phyloP scores from a whole-genome alignment of 768 basidiomycete species.

The Russula ochroleuca region DNA sequence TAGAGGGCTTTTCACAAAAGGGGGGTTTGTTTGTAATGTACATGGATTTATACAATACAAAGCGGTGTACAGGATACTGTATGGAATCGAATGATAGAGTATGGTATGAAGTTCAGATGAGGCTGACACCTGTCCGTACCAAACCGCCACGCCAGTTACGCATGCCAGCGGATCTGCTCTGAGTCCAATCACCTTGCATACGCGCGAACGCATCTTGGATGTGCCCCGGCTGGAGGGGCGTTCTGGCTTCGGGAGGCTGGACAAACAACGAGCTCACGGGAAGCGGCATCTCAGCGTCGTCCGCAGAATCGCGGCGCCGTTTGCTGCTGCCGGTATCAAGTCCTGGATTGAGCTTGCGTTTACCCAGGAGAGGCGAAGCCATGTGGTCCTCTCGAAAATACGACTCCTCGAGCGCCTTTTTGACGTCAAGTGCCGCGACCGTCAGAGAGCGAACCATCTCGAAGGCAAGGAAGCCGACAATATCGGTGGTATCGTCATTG shows the following conservation, averaged over 20 bases:
- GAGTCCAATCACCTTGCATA: slow-evolving; percentile 85
- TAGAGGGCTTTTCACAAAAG: slow-evolving; percentile 31
- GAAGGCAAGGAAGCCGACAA: slow-evolving; percentile 94
- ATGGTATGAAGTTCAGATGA: slow-evolving; percentile 49
- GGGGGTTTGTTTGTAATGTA: slow-evolving; percentile 16
- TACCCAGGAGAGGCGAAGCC: slow-evolving; percentile 58
- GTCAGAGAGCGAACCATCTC: slow-evolving; percentile 96
- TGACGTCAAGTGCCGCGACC: slow-evolving; percentile 80
- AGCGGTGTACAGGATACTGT: slow-evolving; percentile 14
- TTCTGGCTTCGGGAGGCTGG: slow-evolving; percentile 75
- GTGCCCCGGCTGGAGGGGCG: slow-evolving; percentile 74
- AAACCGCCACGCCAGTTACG: slow-evolving; percentile 86
- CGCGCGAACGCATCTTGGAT: slow-evolving; percentile 88
- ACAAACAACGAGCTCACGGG: slow-evolving; percentile 74
- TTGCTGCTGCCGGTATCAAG: slow-evolving; percentile 35
- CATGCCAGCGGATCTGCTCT: slow-evolving; percentile 80
- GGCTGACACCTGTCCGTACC: slow-evolving; percentile 69
- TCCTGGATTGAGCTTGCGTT: slow-evolving; percentile 52
- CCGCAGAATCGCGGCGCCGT: slow-evolving; percentile 55
- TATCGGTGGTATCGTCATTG: slow-evolving; percentile 92
- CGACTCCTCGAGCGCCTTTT: slow-evolving; percentile 71
- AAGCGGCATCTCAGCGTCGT: slow-evolving; percentile 56
- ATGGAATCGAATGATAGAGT: slow-evolving; percentile 8
- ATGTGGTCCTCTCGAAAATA: slow-evolving; percentile 61
- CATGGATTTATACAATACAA: slow-evolving; percentile 29